These are phyloP conservation scores for Solanum gracilifrons DNA, from an alignment of 257 asterid species.

Conservation along the genomic window DNA sequence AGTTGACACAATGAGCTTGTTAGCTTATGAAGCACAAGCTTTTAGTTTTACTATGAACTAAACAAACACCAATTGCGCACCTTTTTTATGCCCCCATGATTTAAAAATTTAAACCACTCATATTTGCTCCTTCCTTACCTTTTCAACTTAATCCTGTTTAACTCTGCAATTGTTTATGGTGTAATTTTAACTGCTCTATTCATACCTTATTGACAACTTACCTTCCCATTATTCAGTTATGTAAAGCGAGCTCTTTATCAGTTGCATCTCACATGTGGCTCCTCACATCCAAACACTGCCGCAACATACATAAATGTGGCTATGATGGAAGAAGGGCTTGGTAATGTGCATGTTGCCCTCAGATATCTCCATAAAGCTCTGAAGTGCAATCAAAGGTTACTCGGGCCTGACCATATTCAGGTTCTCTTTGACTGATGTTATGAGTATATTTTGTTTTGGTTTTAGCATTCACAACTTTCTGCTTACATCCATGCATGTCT, in stretches of 20 bases:
- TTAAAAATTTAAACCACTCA: neutral
- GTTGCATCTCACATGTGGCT: conserved; percentile 94
- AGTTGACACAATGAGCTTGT: neutral
- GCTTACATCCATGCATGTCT: neutral
- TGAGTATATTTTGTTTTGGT: neutral
- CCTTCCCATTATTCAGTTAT: conserved; percentile 38
- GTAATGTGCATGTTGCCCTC: conserved; percentile 96
- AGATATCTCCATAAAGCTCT: conserved; percentile 98
- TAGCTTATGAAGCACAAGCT: neutral
- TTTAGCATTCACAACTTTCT: neutral
- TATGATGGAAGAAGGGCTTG: conserved; percentile 99
- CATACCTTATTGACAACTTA: neutral
- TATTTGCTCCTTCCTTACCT: neutral
- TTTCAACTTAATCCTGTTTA: neutral
- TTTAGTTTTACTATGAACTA: neutral
- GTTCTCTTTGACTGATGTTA: conserved; percentile 15
- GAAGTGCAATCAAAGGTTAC: conserved; percentile 76
- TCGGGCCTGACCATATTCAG: conserved; percentile 97
- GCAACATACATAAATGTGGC: conserved; percentile 98
- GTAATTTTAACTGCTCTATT: neutral
- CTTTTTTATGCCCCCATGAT: neutral
- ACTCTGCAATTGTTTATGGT: neutral
- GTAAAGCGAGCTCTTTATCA: conserved; percentile 94
- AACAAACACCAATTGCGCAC: neutral
- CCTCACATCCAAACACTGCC: conserved; percentile 97